A percentile compares a stretch with the other conserved stretches of the same genome.
These are phyloP conservation scores for Colletotrichum cereale DNA, from an alignment of 2,329 filamentous ascomycete genomes.

Conservation along the genomic window DNA sequence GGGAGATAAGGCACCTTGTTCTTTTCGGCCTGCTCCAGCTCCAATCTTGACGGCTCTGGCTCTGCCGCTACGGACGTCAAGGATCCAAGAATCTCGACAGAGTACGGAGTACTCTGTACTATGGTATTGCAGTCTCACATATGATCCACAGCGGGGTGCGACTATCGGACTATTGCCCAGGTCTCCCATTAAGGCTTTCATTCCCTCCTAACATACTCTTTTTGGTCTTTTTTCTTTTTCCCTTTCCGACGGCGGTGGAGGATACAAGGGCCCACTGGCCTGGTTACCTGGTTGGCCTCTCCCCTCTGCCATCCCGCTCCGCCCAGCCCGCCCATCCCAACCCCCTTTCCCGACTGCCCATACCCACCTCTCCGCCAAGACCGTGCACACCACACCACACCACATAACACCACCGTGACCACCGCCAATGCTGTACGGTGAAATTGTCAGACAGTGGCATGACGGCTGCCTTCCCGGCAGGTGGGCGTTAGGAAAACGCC, in stretches of 20 bases:
- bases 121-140: neutral
- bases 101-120: no score
- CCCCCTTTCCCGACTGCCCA: neutral
- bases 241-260: neutral
- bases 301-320: slow-evolving; percentile 31
- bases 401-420: no score
- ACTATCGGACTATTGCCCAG: neutral
- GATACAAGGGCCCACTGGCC: neutral
- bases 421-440: no score
- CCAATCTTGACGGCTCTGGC: neutral
- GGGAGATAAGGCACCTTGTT: slow-evolving; percentile 14
- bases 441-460: no score
- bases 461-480: no score
- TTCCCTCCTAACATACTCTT: neutral
- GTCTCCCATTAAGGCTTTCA: slow-evolving; percentile 10
- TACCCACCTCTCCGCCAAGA: slow-evolving; percentile 28
- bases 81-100: neutral
- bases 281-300: neutral
- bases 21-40: neutral
- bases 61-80: neutral
- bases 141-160: neutral
- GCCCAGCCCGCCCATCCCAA: slow-evolving; percentile 25
- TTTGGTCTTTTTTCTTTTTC: neutral
- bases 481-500: no score
- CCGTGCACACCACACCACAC: slow-evolving; percentile 11